phyloP scores from a whole-genome alignment of 1,284 basidiomycete species.

The Tylopilus sp. region DNA sequence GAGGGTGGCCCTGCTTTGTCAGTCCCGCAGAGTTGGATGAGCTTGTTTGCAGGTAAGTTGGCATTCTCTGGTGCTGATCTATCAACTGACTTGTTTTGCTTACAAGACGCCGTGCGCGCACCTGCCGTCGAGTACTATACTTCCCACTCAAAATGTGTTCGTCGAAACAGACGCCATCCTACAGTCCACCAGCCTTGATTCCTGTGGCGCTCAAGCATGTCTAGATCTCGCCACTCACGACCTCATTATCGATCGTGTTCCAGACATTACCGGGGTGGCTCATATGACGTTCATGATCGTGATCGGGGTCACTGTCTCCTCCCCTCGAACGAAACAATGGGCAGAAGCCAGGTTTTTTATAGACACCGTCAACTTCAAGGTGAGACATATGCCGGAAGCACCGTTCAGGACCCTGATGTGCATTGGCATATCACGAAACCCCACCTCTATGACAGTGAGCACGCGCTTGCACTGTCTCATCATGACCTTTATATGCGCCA shows the following conservation, averaged over 20 bases:
- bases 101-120: constrained; percentile 91
- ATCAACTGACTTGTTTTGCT: constrained; percentile 53
- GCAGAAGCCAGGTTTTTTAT: constrained; percentile 97
- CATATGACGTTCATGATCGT: constrained; percentile 86
- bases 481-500: constrained; percentile 87
- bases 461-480: constrained; percentile 80
- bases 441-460: constrained; percentile 90
- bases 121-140: constrained; percentile 94
- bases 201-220: constrained; percentile 79
- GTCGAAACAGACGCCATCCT: constrained; percentile 78
- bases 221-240: constrained; percentile 1
- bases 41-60: constrained; percentile 79
- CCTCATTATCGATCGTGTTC: constrained; percentile 6
- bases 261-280: constrained; percentile 92
- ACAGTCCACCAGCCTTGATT: constrained; percentile 53
- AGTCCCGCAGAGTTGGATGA: constrained; percentile 84
- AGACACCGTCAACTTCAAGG: constrained; percentile 92
- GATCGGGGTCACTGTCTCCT: constrained; percentile 72
- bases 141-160: constrained; percentile 90
- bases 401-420: not conserved
- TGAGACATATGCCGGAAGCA: constrained; percentile 40
- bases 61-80: not conserved
- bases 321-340: constrained; percentile 96
- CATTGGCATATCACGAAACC: constrained; percentile 81
- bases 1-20: constrained; percentile 90